Conservation (phyloP, 1,284 basidiomycete genomes). For the Uromyces viciae-fabae region DNA sequence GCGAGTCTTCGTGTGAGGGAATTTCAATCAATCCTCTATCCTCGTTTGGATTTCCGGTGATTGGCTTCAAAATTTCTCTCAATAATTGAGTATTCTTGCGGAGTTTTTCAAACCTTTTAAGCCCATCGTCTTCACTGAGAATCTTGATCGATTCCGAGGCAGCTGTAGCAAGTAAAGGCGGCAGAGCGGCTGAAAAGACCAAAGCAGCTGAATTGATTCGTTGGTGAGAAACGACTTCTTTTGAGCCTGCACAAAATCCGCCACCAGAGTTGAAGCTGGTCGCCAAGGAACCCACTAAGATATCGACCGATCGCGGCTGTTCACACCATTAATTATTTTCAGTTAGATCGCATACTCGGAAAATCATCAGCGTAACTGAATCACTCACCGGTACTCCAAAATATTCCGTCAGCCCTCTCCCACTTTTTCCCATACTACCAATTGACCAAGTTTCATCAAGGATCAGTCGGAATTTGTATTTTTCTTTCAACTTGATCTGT, state of each 20-base stretch:
- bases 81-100: slow-evolving; percentile 39
- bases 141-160: slow-evolving; percentile 78
- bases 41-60: slow-evolving; percentile 1
- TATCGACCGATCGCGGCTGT: slow-evolving; percentile 60
- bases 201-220: slow-evolving; percentile 95
- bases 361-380: neutral
- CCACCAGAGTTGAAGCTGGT: slow-evolving; percentile 78
- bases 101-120: slow-evolving; percentile 40
- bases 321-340: neutral
- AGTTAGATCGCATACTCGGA: neutral
- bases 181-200: slow-evolving; percentile 93
- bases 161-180: slow-evolving; percentile 80
- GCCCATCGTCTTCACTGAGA: slow-evolving; percentile 61
- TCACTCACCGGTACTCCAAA: slow-evolving; percentile 76
- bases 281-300: slow-evolving; percentile 72
- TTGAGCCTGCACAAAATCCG: slow-evolving; percentile 90
- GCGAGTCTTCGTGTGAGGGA: slow-evolving; percentile 39
- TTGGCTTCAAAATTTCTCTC: slow-evolving; percentile 14
- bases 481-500: slow-evolving; percentile 85
- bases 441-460: slow-evolving; percentile 93
- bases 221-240: slow-evolving; percentile 82
- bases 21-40: slow-evolving; percentile 33
- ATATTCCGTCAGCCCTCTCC: slow-evolving; percentile 87
- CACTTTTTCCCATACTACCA: slow-evolving; percentile 84
- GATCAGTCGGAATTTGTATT: slow-evolving; percentile 92